These are phyloP conservation scores for Davidsoniella eucalypti DNA, from an alignment of 2,329 filamentous ascomycete species.

Conservation along the genomic window DNA sequence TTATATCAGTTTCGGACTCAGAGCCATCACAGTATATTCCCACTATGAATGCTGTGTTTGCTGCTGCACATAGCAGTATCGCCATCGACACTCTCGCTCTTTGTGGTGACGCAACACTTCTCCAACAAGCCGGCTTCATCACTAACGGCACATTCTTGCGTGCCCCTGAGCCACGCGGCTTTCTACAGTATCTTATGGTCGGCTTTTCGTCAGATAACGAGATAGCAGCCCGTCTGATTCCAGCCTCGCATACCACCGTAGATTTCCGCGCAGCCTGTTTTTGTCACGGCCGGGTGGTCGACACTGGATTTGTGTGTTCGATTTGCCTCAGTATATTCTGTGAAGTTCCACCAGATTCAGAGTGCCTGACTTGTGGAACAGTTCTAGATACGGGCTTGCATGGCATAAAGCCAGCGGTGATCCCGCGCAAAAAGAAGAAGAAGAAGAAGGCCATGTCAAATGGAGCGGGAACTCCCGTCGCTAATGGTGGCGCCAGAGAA, in stretches of 20 bases:
- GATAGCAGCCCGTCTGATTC: constrained; percentile 45
- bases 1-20: constrained; percentile 72
- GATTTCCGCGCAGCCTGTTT: constrained; percentile 98
- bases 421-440: constrained; percentile 57
- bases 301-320: constrained; percentile 88
- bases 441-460: constrained; percentile 46
- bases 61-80: constrained; percentile 72
- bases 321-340: constrained; percentile 95
- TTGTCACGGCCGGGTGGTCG: constrained; percentile 80
- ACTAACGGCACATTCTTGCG: constrained; percentile 40
- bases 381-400: constrained; percentile 61
- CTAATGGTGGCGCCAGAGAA: constrained; percentile 29
- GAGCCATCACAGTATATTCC: constrained; percentile 89
- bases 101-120: constrained; percentile 70
- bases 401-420: constrained; percentile 59
- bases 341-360: constrained; percentile 40
- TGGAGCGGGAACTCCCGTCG: constrained; percentile 7
- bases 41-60: constrained; percentile 97
- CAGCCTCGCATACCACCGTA: constrained; percentile 69
- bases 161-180: constrained; percentile 43
- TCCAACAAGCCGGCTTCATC: constrained; percentile 70
- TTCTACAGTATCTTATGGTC: constrained; percentile 90
- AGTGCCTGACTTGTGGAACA: constrained; percentile 73
- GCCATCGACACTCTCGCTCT: constrained; percentile 86
- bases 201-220: constrained; percentile 57